Evolutionary conservation across 108 stramenopile species (phyloP), one percentile per base, ranked within the genome.

Genomic region (Bacterosira constricta): DNA sequence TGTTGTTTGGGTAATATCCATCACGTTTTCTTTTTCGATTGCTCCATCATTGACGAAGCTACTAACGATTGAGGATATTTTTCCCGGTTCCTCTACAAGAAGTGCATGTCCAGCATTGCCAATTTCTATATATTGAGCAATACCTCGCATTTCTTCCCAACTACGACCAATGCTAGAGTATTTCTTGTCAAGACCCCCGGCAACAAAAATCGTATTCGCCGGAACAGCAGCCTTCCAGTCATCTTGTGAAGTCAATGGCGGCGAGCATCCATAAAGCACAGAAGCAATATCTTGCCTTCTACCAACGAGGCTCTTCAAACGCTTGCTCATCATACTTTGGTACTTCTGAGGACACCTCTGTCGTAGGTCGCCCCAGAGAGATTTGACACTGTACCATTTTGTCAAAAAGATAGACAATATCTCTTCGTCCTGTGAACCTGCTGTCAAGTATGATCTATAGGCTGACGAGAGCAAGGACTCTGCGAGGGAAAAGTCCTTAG

Each of bases 31-130:
- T 12, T 63, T 20, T n/a, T 57, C 59, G 15, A 47, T 31, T 42
- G 25, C 18, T 34, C 37, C 53, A 35, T 74, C 57, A 17, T 37
- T 66, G 34, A 88, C 13, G 38, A 86, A 85, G 12, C 44, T 45
- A 26, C 39, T 51, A 2, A 94, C 59, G 29, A 77, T 74, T 1
- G 58, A 44, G 4, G 90, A 67, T 20, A 92, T 82, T 31, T 60
- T 63, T 15, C 44, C 44, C 6, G 90, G 73, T 7, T 77, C 83
- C 66, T 95, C 90, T 0, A 81, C 71, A 4, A 95, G 69, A 1
- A 92, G 63, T 11, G 91, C 94, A 79, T 95, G 94, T 1, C 94
- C 91, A 8, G 74, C 53, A 34, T 75, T 72, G 21, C 72, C 60
- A 46, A 94, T 46, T 35, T 75, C 71, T 25, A 80, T 60, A 50